Conservation (phyloP, 1,284 basidiomycete genomes). For the Moesziomyces sp. region DNA sequence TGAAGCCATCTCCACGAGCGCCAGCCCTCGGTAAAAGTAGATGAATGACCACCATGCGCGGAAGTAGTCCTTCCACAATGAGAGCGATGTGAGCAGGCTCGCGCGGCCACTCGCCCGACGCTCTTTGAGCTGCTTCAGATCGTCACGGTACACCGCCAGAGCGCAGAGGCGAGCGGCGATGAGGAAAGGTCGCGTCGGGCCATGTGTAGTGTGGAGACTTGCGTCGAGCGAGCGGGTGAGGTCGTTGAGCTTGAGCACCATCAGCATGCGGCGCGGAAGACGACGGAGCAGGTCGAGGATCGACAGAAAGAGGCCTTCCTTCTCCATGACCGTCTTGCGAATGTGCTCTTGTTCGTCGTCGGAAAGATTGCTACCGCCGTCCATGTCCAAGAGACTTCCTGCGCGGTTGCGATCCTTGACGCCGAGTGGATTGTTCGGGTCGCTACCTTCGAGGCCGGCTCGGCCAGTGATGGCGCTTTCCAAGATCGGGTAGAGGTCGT, state of each 20-base stretch:
- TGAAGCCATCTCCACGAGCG: slow-evolving; percentile 58
- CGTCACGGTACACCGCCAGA: slow-evolving; percentile 83
- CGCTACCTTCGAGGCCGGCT: slow-evolving; percentile 65
- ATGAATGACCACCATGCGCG: slow-evolving; percentile 54
- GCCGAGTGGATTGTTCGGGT: slow-evolving; percentile 60
- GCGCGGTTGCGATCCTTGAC: slow-evolving; percentile 58
- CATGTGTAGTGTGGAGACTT: slow-evolving; percentile 72
- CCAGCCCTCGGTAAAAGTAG: slow-evolving; percentile 63
- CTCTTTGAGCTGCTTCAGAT: slow-evolving; percentile 70
- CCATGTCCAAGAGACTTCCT: slow-evolving; percentile 59
- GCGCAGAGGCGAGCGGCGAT: slow-evolving; percentile 92
- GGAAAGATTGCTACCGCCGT: slow-evolving; percentile 48
- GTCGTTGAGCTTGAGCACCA: slow-evolving; percentile 68
- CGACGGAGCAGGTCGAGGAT: slow-evolving; percentile 62
- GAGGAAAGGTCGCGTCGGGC: slow-evolving; percentile 74
- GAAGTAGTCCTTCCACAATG: slow-evolving; percentile 72
- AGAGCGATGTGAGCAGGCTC: slow-evolving; percentile 26
- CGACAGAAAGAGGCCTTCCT: slow-evolving; percentile 63
- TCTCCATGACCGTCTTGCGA: slow-evolving; percentile 66
- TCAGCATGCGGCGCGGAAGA: slow-evolving; percentile 66
- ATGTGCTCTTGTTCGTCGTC: slow-evolving; percentile 67
- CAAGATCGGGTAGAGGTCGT: slow-evolving; percentile 66
- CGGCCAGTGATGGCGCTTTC: slow-evolving; percentile 66
- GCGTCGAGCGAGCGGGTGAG: slow-evolving; percentile 71
- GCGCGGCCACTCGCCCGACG: slow-evolving; percentile 32